These are phyloP conservation scores for Roridomyces roridus DNA, from an alignment of 768 basidiomycete species.

Conservation along the genomic window DNA sequence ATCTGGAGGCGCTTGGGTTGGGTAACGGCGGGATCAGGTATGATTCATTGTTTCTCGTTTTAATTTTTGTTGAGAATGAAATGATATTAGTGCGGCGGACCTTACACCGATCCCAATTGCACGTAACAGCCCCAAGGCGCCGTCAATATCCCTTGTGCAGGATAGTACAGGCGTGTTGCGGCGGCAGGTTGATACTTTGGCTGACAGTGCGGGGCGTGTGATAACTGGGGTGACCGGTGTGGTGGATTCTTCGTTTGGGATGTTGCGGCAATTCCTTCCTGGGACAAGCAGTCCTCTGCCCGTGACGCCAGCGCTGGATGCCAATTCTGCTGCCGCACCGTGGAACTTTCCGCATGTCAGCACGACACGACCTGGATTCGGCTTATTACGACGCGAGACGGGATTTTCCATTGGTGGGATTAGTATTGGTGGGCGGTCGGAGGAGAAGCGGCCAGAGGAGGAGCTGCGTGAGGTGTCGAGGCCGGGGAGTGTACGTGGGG, in stretches of 20 bases:
- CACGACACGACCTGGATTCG: slow-evolving; percentile 57
- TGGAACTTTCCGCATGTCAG: slow-evolving; percentile 38
- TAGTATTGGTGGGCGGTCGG: slow-evolving; percentile 31
- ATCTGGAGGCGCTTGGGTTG: slow-evolving; percentile 71
- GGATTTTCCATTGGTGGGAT: slow-evolving; percentile 75
- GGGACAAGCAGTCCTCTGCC: slow-evolving; percentile 37
- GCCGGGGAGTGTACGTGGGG: slow-evolving; percentile 42
- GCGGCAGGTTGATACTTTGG: slow-evolving; percentile 80
- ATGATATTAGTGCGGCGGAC: slow-evolving; percentile 66
- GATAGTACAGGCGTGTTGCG: slow-evolving; percentile 65
- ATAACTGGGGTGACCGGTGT: slow-evolving; percentile 86
- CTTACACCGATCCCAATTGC: slow-evolving; percentile 81
- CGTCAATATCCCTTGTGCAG: slow-evolving; percentile 46
- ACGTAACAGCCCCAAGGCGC: slow-evolving; percentile 55
- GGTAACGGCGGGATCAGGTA: slow-evolving; percentile 71
- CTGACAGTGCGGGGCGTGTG: slow-evolving; percentile 81
- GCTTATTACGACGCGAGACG: slow-evolving; percentile 74
- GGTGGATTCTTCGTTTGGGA: slow-evolving; percentile 89
- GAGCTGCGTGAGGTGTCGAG: slow-evolving; percentile 54
- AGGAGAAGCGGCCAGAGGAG: slow-evolving; percentile 48
- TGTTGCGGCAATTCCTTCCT: slow-evolving; percentile 79
- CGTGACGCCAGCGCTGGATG: slow-evolving; percentile 22
- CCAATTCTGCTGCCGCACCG: slow-evolving; percentile 37
- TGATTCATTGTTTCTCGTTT: slow-evolving; percentile 23
- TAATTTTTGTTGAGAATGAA: neutral